These are phyloP conservation scores for Boletus sp. DNA, from an alignment of 1,284 basidiomycete genomes.

Conservation along the genomic window DNA sequence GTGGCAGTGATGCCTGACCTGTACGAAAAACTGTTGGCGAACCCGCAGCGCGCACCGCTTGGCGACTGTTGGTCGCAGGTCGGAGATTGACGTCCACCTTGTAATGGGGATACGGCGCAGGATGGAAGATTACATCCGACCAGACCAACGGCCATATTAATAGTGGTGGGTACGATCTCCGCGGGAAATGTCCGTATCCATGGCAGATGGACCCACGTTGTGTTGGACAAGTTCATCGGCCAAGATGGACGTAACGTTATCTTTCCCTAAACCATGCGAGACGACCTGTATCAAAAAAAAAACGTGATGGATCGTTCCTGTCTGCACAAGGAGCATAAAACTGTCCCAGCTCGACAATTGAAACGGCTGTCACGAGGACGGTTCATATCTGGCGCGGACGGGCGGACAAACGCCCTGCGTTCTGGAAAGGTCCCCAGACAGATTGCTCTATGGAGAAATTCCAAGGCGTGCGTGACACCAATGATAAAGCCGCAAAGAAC, in stretches of 20 bases:
- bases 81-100: slow-evolving; percentile 30
- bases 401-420: slow-evolving; percentile 5
- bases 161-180: slow-evolving; percentile 30
- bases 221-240: slow-evolving; percentile 22
- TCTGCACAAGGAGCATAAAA: too few relatives aligned
- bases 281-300: slow-evolving; percentile 16
- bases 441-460: slow-evolving; percentile 14
- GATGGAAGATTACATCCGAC: slow-evolving; percentile 18
- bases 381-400: slow-evolving; percentile 12
- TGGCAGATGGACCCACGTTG: slow-evolving; percentile 36
- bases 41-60: slow-evolving; percentile 10
- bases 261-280: slow-evolving; percentile 22
- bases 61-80: slow-evolving; percentile 14
- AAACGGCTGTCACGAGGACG: slow-evolving; percentile 14
- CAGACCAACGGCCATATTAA: slow-evolving; percentile 12
- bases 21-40: slow-evolving; percentile 14
- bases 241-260: slow-evolving; percentile 31
- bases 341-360: slow-evolving; percentile 16
- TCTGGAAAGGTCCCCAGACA: slow-evolving; percentile 7
- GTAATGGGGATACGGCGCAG: slow-evolving; percentile 32
- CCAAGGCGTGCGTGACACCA: background rate
- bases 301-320: slow-evolving; percentile 17
- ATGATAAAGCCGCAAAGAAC: slow-evolving; percentile 15
- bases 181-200: slow-evolving; percentile 38
- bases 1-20: slow-evolving; percentile 7